Percentiles rank a stretch among this genome's conserved stretches.
Conservation (phyloP, 345 rosid genomes). For the Carallia brachiata region DNA sequence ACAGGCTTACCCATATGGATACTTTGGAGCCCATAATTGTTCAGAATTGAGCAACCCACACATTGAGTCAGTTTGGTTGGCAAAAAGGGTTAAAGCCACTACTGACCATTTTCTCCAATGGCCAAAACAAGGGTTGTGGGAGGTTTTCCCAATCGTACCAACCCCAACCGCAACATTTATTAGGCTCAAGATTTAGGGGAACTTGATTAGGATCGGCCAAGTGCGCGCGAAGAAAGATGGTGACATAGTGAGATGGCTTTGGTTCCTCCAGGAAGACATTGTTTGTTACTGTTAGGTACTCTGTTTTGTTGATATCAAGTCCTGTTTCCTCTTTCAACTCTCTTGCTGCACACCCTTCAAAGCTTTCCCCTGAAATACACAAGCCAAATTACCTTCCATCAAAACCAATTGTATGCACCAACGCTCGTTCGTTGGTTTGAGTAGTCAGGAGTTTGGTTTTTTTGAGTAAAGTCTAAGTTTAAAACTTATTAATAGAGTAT, state of each 20-base stretch:
- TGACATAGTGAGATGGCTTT: conserved; percentile 67
- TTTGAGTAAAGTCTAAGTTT: too few species aligned
- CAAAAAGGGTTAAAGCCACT: conserved; percentile 64
- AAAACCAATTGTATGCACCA: too few species aligned
- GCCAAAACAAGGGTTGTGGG: conserved; percentile 72
- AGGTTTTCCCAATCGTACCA: conserved; percentile 76
- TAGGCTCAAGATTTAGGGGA: conserved; percentile 61
- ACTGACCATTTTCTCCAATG: conserved; percentile 59
- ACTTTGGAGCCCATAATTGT: too few species aligned
- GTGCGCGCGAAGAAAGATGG: conserved; percentile 50
- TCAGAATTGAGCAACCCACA: neutral
- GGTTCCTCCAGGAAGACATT: conserved; percentile 50
- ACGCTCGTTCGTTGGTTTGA: too few species aligned
- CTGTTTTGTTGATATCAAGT: conserved; percentile 41
- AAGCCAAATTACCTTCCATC: too few species aligned
- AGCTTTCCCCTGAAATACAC: conserved; percentile 62
- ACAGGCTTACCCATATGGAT: too few species aligned
- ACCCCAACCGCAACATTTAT: conserved; percentile 75
- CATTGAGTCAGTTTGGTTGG: conserved; percentile 9
- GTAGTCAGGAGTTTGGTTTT: too few species aligned
- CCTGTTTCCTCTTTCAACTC: conserved; percentile 87
- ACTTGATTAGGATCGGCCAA: conserved; percentile 42
- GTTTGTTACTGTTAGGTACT: conserved; percentile 63
- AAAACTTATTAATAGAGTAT: too few species aligned
- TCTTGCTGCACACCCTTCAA: conserved; percentile 75